Evolutionary conservation across 345 rosid species (phyloP).

Genomic region (Barbarea vulgaris): DNA sequence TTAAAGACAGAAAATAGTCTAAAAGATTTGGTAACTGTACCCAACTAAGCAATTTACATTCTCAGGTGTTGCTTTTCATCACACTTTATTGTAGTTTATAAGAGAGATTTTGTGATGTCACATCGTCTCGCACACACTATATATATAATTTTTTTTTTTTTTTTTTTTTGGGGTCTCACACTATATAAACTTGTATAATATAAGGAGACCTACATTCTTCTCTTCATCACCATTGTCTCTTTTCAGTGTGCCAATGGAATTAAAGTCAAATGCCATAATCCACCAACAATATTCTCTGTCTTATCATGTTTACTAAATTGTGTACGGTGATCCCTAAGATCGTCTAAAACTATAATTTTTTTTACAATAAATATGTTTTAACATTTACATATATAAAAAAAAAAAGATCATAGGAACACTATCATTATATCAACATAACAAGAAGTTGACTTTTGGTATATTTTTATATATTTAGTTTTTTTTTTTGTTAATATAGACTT

Average conservation of each 20-base stretch:
- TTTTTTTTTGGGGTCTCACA: too few relatives aligned
- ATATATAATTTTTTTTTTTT: too few relatives aligned
- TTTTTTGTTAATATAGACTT: too few relatives aligned
- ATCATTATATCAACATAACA: not conserved
- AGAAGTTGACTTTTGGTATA: too few relatives aligned
- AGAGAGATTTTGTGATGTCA: slow-evolving; percentile 41
- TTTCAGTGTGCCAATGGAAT: slow-evolving; percentile 42
- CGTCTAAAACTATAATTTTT: not conserved
- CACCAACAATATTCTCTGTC: slow-evolving; percentile 37
- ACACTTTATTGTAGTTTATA: slow-evolving; percentile 21
- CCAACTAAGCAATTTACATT: slow-evolving; percentile 29
- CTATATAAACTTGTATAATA: slow-evolving; percentile 11
- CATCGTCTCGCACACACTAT: slow-evolving; percentile 38
- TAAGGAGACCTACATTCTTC: slow-evolving; percentile 27
- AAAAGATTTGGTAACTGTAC: slow-evolving; percentile 10
- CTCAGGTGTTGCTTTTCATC: slow-evolving; percentile 44
- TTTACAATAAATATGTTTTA: not conserved
- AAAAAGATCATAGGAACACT: too few relatives aligned
- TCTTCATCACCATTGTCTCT: slow-evolving; percentile 39
- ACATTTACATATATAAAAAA: too few relatives aligned
- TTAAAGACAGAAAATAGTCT: slow-evolving; percentile 6
- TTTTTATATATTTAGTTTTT: too few relatives aligned
- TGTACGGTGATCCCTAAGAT: not conserved
- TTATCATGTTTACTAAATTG: slow-evolving; percentile 29
- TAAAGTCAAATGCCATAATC: slow-evolving; percentile 42